Evolutionary conservation across 768 basidiomycete genomes (phyloP), one percentile per base, ranked within the genome.

Genomic region (Termitomyces titanicus): DNA sequence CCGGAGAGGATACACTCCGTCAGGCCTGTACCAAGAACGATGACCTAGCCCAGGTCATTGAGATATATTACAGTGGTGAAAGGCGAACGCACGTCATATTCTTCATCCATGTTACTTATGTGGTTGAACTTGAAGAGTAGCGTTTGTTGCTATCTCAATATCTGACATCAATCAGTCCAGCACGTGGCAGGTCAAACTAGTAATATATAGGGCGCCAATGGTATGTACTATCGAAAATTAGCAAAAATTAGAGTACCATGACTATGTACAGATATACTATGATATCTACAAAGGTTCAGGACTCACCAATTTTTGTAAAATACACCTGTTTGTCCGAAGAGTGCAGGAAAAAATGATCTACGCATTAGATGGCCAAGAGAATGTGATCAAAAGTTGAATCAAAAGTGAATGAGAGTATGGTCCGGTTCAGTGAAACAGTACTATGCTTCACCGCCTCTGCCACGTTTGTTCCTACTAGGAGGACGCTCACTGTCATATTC

Each of bases 1-100:
- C 97, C 97, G 15, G 97, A 98, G 58, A 99, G 85, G 71, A 98
- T 95, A 76, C 97, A 98, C 73, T 99, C 97, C 27, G 96, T 98
- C 68, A 99, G 77, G 58, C 97, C 97, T 58, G 97, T 99, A 57
- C 97, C 97, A 65, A 98, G 83, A 61, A 94, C 88, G 71, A 93
- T 82, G 72, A 91, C 90, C 89, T 92, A 68, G 34, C 0, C 15
- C 47, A 44, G 44, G 42, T 47, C 61, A 54, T 67, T 62, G 55
- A 52, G 51, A 45, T 54, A 43, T 54, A 31, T 54, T 54, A 22
- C 29, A 43, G 18, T 35, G 33, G 33, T 22, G 38, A 34, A 47
- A 52, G 39, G 18, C 22, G 15, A 35, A 34, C 66, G 72, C 71
- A 97, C 95, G 73, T 98, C 95, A 78, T 98, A 98, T 80, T 92